Conservation (phyloP, 164 flowering plant species). For the Chimonanthus salicifolius region DNA sequence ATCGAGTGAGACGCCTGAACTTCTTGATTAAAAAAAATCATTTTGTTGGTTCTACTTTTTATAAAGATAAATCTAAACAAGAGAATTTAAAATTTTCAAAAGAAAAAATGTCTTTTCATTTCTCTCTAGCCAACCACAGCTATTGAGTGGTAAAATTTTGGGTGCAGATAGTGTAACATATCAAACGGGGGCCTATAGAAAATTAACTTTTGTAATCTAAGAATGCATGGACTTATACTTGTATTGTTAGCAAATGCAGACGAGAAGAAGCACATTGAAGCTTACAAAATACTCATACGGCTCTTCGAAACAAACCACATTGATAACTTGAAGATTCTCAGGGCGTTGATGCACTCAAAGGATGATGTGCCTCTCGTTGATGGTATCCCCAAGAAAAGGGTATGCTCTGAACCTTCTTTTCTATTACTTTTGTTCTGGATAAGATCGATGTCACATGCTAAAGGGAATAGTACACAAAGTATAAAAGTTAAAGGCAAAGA, state of each 20-base stretch:
- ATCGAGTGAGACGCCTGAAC: too few species aligned
- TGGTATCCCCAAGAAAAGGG: constrained; percentile 50
- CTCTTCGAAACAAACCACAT: constrained; percentile 45
- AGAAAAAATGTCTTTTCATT: too few species aligned
- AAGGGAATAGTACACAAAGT: too few species aligned
- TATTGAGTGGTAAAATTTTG: too few species aligned
- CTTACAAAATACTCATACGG: constrained; percentile 32
- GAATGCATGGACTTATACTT: background rate
- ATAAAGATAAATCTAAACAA: too few species aligned
- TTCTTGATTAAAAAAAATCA: too few species aligned
- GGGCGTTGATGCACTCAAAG: constrained; percentile 35
- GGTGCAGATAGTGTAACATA: too few species aligned
- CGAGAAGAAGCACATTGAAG: constrained; percentile 38
- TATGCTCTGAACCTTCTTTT: constrained; percentile 8
- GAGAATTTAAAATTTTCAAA: too few species aligned
- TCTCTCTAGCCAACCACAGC: too few species aligned
- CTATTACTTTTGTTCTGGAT: background rate
- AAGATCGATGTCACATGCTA: background rate
- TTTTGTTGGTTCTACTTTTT: too few species aligned
- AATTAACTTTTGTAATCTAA: too few species aligned
- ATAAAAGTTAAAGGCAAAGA: background rate
- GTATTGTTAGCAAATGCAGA: constrained; percentile 25
- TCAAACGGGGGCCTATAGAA: too few species aligned
- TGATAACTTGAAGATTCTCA: constrained; percentile 63
- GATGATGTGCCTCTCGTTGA: constrained; percentile 58